Evolutionary conservation across 2,329 filamentous ascomycete genomes (phyloP).

Genomic region (Parastagonospora avenae): DNA sequence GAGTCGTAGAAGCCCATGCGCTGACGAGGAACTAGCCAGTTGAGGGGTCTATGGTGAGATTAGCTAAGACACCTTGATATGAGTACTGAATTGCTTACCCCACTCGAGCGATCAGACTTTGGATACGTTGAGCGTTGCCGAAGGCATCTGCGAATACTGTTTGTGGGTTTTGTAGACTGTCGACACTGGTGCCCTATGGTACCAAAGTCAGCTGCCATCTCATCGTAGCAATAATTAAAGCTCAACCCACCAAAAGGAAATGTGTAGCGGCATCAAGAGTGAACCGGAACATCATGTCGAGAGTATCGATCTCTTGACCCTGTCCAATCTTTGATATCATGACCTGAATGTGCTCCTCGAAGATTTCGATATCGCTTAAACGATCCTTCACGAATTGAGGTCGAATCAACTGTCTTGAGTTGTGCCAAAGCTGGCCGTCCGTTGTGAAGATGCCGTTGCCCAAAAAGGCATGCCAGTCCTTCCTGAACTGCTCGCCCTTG

Average conservation of each 20-base stretch:
- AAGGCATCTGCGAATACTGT: conserved; percentile 82
- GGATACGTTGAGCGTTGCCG: conserved; percentile 75
- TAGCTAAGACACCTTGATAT: conserved; percentile 2
- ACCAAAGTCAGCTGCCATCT: too few relatives aligned
- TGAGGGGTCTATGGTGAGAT: conserved; percentile 58
- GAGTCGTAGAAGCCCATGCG: conserved; percentile 65
- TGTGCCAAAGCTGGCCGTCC: conserved; percentile 79
- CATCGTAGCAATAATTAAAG: too few relatives aligned
- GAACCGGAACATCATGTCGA: conserved; percentile 75
- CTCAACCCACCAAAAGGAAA: conserved; percentile 85
- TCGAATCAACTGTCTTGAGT: conserved; percentile 78
- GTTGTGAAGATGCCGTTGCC: conserved; percentile 74
- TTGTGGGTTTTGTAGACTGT: conserved; percentile 61
- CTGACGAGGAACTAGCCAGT: conserved; percentile 65
- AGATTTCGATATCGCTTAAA: conserved; percentile 78
- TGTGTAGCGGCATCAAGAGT: conserved; percentile 86
- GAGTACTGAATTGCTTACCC: conserved; percentile 51
- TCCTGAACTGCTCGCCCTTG: conserved; percentile 76
- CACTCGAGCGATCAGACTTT: conserved; percentile 68
- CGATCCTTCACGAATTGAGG: conserved; percentile 88
- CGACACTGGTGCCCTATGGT: conserved; percentile 75
- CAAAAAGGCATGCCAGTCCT: conserved; percentile 76
- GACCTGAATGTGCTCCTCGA: conserved; percentile 77
- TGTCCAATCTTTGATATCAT: conserved; percentile 69
- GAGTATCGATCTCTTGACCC: conserved; percentile 68